Base-by-base conservation (phyloP, 2,329 filamentous ascomycete genomes). In the Septoria petroselini region DNA sequence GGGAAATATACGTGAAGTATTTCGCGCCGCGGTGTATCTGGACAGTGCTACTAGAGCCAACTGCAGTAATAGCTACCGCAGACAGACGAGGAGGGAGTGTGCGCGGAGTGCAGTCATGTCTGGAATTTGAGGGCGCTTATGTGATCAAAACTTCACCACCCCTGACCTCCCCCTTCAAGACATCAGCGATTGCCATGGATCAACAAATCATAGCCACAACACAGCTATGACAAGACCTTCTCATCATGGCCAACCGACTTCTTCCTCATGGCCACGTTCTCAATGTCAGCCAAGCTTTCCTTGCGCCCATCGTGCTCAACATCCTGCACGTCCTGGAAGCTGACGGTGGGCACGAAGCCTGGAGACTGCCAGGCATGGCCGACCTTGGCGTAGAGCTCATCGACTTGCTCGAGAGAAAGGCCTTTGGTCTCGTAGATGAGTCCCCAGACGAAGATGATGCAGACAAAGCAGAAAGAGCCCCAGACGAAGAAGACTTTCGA, bases 381-480 rank as follows among this genome's bases (percentile, higher is more conserved):
- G 21, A 85, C 77, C 67, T 87, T 85, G 17, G 71, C 71, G 68
- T 91, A 91, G 41, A 91, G 70, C 72, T 88, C 81, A 64, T 95
- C 88, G 49, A 95, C 84, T 70, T 94, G 81, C 69, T 95, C 89
- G 18, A 94, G 79, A 0, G 81, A 83, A 9, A 91, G 77, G 12
- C 86, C 87, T 75, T 94, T 94, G 48, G 89, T 94, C 75, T 93
- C 89, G 66, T 91, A 91, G 65, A 94, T 62, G 43, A 62, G 46
- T 18, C 19, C 37, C 62, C 59, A 73, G 45, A 71, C 71, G 60
- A 73, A 74, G 55, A 71, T 53, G 52, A 71, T 64, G 57, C 76
- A 79, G 54, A 80, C 63, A 58, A 74, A 73, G 68, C 78, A 81
- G 63, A 76, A 78, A 18, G 71, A 70, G 42, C 76, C 77, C 78